Evolutionary conservation across 768 basidiomycete species (phyloP).

Genomic region (Polyporus arcularius): DNA sequence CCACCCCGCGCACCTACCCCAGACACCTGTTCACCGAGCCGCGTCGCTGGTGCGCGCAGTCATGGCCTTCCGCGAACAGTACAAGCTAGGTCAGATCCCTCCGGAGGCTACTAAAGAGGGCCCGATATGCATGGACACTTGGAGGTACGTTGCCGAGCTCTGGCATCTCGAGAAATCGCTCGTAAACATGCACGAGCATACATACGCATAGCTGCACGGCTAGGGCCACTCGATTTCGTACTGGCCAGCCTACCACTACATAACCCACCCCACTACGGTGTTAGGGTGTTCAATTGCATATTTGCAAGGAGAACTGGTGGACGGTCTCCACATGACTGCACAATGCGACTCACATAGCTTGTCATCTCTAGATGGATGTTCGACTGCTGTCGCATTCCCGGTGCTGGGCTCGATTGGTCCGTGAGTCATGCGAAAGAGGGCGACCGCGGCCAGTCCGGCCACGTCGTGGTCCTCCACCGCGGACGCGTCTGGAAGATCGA

Average conservation of each 20-base stretch:
- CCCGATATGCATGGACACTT: slow-evolving; percentile 85
- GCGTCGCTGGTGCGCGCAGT: slow-evolving; percentile 70
- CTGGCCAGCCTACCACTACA: too few species aligned
- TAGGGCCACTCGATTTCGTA: too few species aligned
- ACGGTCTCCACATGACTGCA: too few species aligned
- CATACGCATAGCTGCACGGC: too few species aligned
- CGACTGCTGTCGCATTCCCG: slow-evolving; percentile 83
- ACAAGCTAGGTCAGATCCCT: slow-evolving; percentile 63
- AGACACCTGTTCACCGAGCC: slow-evolving; percentile 63
- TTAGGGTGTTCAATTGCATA: too few species aligned
- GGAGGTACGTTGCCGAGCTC: slow-evolving; percentile 51
- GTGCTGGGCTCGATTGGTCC: slow-evolving; percentile 72
- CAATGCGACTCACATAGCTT: background rate
- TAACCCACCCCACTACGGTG: too few species aligned
- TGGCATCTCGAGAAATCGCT: too few species aligned
- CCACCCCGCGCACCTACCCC: slow-evolving; percentile 60
- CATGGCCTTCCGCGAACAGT: slow-evolving; percentile 71
- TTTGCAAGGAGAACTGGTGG: too few species aligned
- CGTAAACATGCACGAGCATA: too few species aligned
- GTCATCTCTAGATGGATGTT: slow-evolving; percentile 80
- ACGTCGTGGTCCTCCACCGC: slow-evolving; percentile 84
- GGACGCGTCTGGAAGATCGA: slow-evolving; percentile 85
- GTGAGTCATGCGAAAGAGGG: slow-evolving; percentile 45
- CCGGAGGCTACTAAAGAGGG: slow-evolving; percentile 71
- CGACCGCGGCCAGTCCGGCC: slow-evolving; percentile 65